Percentiles rank a stretch among this genome's conserved stretches.
phyloP scores from a whole-genome alignment of 345 rosid species.

The Barbarea vulgaris region DNA sequence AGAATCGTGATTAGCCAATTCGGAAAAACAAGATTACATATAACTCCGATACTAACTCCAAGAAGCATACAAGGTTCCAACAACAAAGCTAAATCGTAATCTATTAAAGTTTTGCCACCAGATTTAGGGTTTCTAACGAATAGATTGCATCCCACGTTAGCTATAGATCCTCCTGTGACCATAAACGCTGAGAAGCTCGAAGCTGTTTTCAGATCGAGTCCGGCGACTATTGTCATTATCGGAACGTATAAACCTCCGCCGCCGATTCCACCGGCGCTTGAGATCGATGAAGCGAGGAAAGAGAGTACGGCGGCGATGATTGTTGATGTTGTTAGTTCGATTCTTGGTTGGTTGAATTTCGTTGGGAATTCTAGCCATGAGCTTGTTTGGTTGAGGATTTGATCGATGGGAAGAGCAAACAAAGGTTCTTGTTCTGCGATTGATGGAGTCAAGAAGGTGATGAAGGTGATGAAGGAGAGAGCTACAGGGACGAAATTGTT shows the following conservation, averaged over 20 bases:
- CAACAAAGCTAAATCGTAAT: constrained; percentile 68
- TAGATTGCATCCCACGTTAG: constrained; percentile 68
- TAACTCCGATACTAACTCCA: constrained; percentile 85
- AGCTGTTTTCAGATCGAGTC: constrained; percentile 78
- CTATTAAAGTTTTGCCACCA: constrained; percentile 54
- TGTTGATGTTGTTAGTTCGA: constrained; percentile 43
- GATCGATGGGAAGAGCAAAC: neutral
- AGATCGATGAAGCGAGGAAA: constrained; percentile 69
- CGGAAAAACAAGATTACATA: constrained; percentile 71
- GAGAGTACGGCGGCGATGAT: constrained; percentile 56
- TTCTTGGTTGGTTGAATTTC: constrained; percentile 31
- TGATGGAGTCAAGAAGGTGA: constrained; percentile 25
- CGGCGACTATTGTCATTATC: constrained; percentile 62
- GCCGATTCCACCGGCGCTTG: constrained; percentile 94
- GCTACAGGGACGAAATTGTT: constrained; percentile 26
- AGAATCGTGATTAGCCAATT: constrained; percentile 77
- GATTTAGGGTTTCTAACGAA: constrained; percentile 44
- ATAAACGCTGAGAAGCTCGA: constrained; percentile 81
- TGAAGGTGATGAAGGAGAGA: constrained; percentile 16
- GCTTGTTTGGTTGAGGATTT: constrained; percentile 34
- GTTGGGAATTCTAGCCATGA: constrained; percentile 35
- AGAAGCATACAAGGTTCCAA: constrained; percentile 83
- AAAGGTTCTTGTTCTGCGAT: constrained; percentile 21
- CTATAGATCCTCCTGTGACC: constrained; percentile 89
- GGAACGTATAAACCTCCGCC: constrained; percentile 90